Percentiles rank a stretch among this genome's conserved stretches.
Evolutionary conservation across 2,329 filamentous ascomycete species (phyloP).

Genomic region (Apiospora malaysiana): DNA sequence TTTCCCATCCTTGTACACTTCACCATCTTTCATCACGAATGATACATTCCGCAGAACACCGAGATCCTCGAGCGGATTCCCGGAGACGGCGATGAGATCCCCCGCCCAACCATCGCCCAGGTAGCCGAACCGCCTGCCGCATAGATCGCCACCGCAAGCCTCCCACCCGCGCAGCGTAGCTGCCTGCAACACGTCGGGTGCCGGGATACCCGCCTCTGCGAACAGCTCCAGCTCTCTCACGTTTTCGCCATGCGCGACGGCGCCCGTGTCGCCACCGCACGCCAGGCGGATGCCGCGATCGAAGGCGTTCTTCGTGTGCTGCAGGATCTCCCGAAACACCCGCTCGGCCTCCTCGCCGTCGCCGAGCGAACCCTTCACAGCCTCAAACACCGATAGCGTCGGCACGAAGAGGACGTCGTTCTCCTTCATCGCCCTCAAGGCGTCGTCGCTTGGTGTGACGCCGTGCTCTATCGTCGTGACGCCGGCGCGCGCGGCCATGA

Average conservation of each 20-base stretch:
- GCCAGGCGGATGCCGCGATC: slow-evolving; percentile 56
- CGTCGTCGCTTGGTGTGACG: slow-evolving; percentile 44
- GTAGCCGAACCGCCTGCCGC: slow-evolving; percentile 58
- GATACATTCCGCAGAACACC: slow-evolving; percentile 51
- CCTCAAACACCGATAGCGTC: slow-evolving; percentile 54
- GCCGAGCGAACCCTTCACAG: slow-evolving; percentile 28
- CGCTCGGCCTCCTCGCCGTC: slow-evolving; percentile 34
- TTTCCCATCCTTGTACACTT: slow-evolving; percentile 48
- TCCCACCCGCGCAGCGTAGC: slow-evolving; percentile 61
- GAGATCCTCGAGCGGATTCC: slow-evolving; percentile 48
- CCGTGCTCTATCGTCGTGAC: slow-evolving; percentile 56
- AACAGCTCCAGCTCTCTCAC: slow-evolving; percentile 61
- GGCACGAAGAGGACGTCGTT: slow-evolving; percentile 57
- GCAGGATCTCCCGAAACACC: slow-evolving; percentile 35
- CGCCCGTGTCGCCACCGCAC: slow-evolving; percentile 59
- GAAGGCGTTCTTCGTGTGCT: slow-evolving; percentile 50
- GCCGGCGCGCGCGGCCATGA: slow-evolving; percentile 53
- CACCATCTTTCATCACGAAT: slow-evolving; percentile 65
- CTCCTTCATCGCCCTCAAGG: slow-evolving; percentile 50
- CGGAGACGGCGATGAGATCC: slow-evolving; percentile 56
- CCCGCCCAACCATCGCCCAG: slow-evolving; percentile 54
- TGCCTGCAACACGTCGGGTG: slow-evolving; percentile 55
- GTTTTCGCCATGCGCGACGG: slow-evolving; percentile 59
- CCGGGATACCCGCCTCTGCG: slow-evolving; percentile 54
- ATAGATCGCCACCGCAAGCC: slow-evolving; percentile 57